Percentiles rank a stretch among this genome's conserved stretches.
These are phyloP conservation scores for Petasospora fabianii DNA, from an alignment of 1,139 yeast species.

Conservation along the genomic window DNA sequence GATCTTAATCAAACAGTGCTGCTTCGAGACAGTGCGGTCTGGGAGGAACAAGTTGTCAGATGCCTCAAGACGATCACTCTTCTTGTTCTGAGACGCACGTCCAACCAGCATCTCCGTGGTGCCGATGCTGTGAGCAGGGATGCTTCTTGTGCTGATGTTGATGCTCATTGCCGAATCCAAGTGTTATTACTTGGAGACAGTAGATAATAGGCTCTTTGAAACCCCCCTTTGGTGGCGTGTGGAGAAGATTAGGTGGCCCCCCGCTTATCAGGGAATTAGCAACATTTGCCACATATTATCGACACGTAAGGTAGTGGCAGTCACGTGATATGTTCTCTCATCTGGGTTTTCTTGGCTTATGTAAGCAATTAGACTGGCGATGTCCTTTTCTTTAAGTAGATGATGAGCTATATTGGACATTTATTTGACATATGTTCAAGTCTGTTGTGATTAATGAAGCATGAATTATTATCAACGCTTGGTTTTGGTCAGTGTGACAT, in stretches of 20 bases:
- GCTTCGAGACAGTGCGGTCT: slow-evolving; percentile 14
- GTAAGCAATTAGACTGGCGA: not conserved
- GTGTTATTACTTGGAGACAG: too few species aligned
- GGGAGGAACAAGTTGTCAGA: slow-evolving; percentile 6
- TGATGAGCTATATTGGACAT: too few species aligned
- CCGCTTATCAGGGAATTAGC: not conserved
- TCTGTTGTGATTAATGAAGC: too few species aligned
- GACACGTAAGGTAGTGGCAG: not conserved
- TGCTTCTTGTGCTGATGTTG: not conserved
- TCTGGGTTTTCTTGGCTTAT: too few species aligned
- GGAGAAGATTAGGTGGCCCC: not conserved
- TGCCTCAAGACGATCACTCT: slow-evolving; percentile 4
- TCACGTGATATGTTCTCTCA: too few species aligned
- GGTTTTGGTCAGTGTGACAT: slow-evolving; percentile 6
- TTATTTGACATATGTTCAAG: too few species aligned
- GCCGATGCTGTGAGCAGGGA: not conserved
- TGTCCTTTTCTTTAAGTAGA: too few species aligned
- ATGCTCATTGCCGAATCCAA: not conserved
- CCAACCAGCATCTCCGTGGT: slow-evolving; percentile 3
- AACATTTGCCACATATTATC: slow-evolving; percentile 2
- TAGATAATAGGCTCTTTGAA: too few species aligned
- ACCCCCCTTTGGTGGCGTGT: not conserved
- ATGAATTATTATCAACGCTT: too few species aligned
- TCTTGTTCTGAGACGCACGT: slow-evolving; percentile 5
- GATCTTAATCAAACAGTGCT: slow-evolving; percentile 7